A percentile compares a stretch with the other conserved stretches of the same genome.
Conservation (phyloP, 1,139 yeast species). For the Blastobotrys capitulatus region DNA sequence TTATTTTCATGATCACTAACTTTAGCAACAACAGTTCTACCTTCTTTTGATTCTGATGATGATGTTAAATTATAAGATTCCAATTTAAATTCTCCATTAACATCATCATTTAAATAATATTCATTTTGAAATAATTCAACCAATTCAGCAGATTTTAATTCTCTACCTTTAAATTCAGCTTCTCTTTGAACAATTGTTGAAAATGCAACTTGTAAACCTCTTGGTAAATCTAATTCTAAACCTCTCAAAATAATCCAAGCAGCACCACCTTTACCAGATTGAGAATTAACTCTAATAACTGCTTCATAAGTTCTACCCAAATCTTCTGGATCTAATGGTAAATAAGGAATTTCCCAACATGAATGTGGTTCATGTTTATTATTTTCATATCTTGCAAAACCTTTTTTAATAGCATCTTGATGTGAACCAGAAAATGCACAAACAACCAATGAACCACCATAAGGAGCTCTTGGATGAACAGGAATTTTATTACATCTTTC, state of each 20-base stretch:
- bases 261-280: conserved; percentile 98
- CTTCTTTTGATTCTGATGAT: conserved; percentile 35
- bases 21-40: conserved; percentile 47
- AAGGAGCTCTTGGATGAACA: conserved; percentile 89
- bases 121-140: conserved; percentile 66
- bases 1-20: conserved; percentile 43
- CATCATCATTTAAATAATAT: conserved; percentile 50
- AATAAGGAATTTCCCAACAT: conserved; percentile 83
- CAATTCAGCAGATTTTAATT: conserved; percentile 72
- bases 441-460: conserved; percentile 94
- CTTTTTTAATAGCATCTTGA: conserved; percentile 98
- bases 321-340: conserved; percentile 94
- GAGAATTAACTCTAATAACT: conserved; percentile 94
- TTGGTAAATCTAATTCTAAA: conserved; percentile 86
- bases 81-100: conserved; percentile 25
- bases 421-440: conserved; percentile 97
- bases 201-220: conserved; percentile 85
- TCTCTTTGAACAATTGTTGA: conserved; percentile 74
- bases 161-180: conserved; percentile 83
- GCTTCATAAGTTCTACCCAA: conserved; percentile 97
- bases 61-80: conserved; percentile 30
- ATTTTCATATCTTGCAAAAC: conserved; percentile 60
- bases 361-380: conserved; percentile 36
- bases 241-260: conserved; percentile 92
- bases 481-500: conserved; percentile 96